A percentile compares a stretch with the other conserved stretches of the same genome.
These are phyloP conservation scores for Helichrysum umbraculigerum DNA, from an alignment of 129 eudicot genomes.

Conservation along the genomic window DNA sequence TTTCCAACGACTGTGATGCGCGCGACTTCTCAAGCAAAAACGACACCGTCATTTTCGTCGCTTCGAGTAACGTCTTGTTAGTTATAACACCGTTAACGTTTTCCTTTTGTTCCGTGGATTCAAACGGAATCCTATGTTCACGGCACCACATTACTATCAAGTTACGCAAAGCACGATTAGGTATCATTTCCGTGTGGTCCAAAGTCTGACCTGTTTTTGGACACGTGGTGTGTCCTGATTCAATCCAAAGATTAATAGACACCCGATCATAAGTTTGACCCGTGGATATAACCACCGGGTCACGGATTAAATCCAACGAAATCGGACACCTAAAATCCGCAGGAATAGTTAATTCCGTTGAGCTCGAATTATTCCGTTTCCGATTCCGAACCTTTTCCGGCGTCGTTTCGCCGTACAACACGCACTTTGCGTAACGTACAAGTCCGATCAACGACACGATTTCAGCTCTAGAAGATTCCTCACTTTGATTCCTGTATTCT, in stretches of 20 bases:
- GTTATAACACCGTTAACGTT: slow-evolving; percentile 38
- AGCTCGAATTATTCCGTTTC: slow-evolving; percentile 36
- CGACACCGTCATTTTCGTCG: slow-evolving; percentile 82
- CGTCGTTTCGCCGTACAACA: slow-evolving; percentile 79
- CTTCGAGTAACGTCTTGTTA: slow-evolving; percentile 76
- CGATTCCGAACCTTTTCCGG: slow-evolving; percentile 27
- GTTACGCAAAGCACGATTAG: slow-evolving; percentile 69
- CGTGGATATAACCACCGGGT: slow-evolving; percentile 83
- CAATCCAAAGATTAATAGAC: slow-evolving; percentile 77
- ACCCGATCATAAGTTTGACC: slow-evolving; percentile 92
- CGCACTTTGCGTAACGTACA: slow-evolving; percentile 83
- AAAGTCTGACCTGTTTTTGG: slow-evolving; percentile 89
- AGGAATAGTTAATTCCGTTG: slow-evolving; percentile 59
- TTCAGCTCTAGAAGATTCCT: slow-evolving; percentile 56
- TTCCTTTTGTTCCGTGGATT: slow-evolving; percentile 50
- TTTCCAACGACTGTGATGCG: slow-evolving; percentile 42
- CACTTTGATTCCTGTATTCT: slow-evolving; percentile 59
- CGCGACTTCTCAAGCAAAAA: slow-evolving; percentile 56
- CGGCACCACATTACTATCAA: slow-evolving; percentile 96
- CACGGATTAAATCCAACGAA: slow-evolving; percentile 74
- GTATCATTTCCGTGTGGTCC: slow-evolving; percentile 69
- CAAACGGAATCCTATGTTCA: slow-evolving; percentile 75
- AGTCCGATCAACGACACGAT: slow-evolving; percentile 75
- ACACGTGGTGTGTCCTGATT: slow-evolving; percentile 92
- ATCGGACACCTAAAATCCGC: slow-evolving; percentile 92